These are phyloP conservation scores for Trypanosoma melophagium DNA, from an alignment of 208 protist genomes.

Conservation along the genomic window DNA sequence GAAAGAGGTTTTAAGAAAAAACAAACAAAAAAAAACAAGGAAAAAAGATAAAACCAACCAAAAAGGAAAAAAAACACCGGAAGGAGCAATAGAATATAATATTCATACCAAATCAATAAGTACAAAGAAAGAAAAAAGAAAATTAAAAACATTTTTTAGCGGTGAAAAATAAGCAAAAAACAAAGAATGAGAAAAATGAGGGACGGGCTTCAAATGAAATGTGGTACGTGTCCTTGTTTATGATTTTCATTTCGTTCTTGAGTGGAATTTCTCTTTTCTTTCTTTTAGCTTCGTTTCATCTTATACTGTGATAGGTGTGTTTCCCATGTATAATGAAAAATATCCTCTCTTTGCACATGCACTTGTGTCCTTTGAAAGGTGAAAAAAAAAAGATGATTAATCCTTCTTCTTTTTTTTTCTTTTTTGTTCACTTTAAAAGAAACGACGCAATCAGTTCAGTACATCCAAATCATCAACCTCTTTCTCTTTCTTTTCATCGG, in stretches of 20 bases:
- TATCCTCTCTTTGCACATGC: no score
- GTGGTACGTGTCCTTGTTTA: constrained; percentile 2
- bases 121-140: constrained; percentile 13
- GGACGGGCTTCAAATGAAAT: constrained; percentile 4
- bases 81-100: constrained; percentile 18
- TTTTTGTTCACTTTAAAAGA: background rate
- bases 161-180: constrained; percentile 4
- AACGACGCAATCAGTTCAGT: background rate
- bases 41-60: constrained; percentile 4
- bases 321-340: no score
- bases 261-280: background rate
- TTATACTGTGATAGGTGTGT: no score
- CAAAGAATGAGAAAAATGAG: constrained; percentile 8
- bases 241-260: background rate
- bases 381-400: no score
- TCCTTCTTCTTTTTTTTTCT: background rate
- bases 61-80: background rate
- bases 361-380: no score
- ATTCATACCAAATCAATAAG: constrained; percentile 9
- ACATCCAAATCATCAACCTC: background rate
- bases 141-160: background rate
- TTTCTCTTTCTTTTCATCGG: constrained; percentile 14
- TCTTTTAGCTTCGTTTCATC: no score
- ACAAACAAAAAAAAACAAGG: constrained; percentile 1
- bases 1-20: background rate